Base-by-base conservation (phyloP, 441 rosid genomes). In the Pelargonium myrrhifolium region DNA sequence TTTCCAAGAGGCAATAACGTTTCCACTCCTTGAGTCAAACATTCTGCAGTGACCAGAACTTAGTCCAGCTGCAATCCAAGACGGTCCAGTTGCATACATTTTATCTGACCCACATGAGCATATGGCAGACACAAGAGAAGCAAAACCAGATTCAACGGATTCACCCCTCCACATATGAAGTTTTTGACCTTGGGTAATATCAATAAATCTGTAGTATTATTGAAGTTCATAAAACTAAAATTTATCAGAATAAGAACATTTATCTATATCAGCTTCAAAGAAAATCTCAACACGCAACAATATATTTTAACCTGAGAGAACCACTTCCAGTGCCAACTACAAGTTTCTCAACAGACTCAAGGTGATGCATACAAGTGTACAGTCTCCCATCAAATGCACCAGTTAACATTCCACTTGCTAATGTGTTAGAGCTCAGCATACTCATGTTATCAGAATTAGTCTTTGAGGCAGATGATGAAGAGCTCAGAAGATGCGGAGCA, bases 151-250 rank as follows among this genome's bases (percentile, higher is more conserved):
- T 73, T 90, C 97, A 72, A 72, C 66, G 71, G 82, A 68, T 81
- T 88, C 96, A 79, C 96, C 94, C 79, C 82, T 86, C 98, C 89
- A 87, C 40, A 83, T 72, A 78, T 93, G 89, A 83, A 93, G 92
- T 77, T 90, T 93, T 79, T 70, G 89, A 76, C 93, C 89, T 76
- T 74, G 77, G 71, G 82, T 69, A 72, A 86, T 77, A 78, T 93
- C 94, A 73, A 93, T 82, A 78, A 88, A 88, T 80, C 98, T 88
- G 81, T 21, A 22, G 60, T 62, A 68, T 9, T 24, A 66, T 56
- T 10, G 42, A 62, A 31, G 66, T 22, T 18, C 45, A 17, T 45
- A 53, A 70, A 68, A 64, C 14, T 22, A 17, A 59, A 31, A 20
- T 67, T 59, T 47, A 69, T 62, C 47, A 68, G n/a, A 74, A 72